Percentiles rank a stretch among this genome's conserved stretches.
These are phyloP conservation scores for Scutellaria galericulata DNA, from an alignment of 257 asterid genomes.

Conservation along the genomic window DNA sequence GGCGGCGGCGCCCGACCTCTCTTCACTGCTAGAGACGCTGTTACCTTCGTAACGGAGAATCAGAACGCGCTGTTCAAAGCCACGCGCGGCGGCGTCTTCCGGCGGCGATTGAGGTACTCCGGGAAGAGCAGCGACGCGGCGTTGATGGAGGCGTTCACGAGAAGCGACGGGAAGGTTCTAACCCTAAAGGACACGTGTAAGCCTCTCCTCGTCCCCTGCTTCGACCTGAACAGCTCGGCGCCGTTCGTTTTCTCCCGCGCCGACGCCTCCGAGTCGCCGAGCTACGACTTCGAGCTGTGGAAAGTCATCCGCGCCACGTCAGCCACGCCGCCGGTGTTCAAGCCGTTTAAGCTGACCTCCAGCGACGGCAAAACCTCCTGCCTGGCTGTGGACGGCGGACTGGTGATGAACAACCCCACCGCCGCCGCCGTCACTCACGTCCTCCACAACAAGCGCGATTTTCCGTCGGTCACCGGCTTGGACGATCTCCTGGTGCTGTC, in stretches of 20 bases:
- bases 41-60: slow-evolving; percentile 53
- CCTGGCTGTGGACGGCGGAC: slow-evolving; percentile 88
- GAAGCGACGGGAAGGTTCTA: slow-evolving; percentile 59
- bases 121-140: slow-evolving; percentile 66
- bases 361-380: slow-evolving; percentile 78
- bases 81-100: slow-evolving; percentile 51
- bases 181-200: slow-evolving; percentile 85
- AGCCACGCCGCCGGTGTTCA: slow-evolving; percentile 78
- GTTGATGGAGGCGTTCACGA: slow-evolving; percentile 63
- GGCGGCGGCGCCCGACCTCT: slow-evolving; percentile 79
- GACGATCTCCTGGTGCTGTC: slow-evolving; percentile 88
- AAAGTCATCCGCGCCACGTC: slow-evolving; percentile 93
- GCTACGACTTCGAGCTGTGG: slow-evolving; percentile 92
- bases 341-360: slow-evolving; percentile 70
- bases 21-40: slow-evolving; percentile 68
- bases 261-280: slow-evolving; percentile 79
- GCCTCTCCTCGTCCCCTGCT: slow-evolving; percentile 88
- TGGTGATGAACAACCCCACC: slow-evolving; percentile 94
- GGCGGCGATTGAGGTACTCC: slow-evolving; percentile 54
- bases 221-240: slow-evolving; percentile 79
- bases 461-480: slow-evolving; percentile 74
- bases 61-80: slow-evolving; percentile 51
- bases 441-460: slow-evolving; percentile 86
- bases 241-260: slow-evolving; percentile 97
- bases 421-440: slow-evolving; percentile 99